Conservation (phyloP, 441 rosid genomes). For the Erysimum cheiri region DNA sequence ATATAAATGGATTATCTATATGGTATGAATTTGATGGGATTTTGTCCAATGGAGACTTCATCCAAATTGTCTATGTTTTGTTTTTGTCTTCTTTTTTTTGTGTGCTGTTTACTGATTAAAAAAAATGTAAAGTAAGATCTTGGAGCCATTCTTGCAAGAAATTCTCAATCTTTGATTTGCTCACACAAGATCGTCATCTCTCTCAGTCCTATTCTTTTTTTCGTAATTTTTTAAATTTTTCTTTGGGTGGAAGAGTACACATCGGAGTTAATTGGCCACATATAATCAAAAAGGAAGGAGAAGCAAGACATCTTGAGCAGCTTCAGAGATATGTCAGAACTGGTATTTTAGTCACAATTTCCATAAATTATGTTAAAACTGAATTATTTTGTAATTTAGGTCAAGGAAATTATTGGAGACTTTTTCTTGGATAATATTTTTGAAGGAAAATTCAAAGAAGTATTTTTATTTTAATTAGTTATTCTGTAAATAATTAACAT, state of each 20-base stretch:
- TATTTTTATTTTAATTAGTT: neutral
- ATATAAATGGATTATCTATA: neutral
- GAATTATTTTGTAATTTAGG: neutral
- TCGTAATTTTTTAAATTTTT: neutral
- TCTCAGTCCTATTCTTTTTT: neutral
- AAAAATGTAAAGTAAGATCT: slow-evolving; percentile 2
- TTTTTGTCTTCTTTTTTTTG: neutral
- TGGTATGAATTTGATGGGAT: slow-evolving; percentile 22
- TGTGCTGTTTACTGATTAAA: neutral
- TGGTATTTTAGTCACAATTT: slow-evolving; percentile 3
- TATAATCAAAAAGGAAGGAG: neutral
- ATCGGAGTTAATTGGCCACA: no score
- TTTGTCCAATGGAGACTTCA: slow-evolving; percentile 18
- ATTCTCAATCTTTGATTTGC: neutral
- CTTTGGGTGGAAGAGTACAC: neutral
- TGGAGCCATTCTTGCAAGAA: slow-evolving; percentile 2
- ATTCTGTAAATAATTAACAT: neutral
- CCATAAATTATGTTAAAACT: neutral
- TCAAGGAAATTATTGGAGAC: neutral
- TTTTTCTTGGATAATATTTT: neutral
- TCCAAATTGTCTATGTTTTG: neutral
- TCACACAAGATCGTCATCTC: slow-evolving; percentile 1
- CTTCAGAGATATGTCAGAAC: neutral
- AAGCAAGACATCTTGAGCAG: neutral
- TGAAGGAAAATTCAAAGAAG: neutral